Evolutionary conservation across 2,329 filamentous ascomycete genomes (phyloP).

Genomic region (Penicillium sp.): DNA sequence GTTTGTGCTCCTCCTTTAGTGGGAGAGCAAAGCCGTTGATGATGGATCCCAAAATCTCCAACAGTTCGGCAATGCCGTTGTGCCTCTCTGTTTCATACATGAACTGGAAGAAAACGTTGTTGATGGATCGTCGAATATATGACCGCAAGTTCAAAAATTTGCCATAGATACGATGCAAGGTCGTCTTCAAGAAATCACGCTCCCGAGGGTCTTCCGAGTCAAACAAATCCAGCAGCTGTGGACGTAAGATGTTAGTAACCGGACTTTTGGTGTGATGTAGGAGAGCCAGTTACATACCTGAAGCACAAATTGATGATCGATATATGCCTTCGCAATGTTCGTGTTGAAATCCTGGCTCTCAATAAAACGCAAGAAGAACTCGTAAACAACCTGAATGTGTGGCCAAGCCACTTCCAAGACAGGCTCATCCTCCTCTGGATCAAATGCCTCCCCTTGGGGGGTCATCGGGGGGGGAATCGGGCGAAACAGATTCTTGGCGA

Average conservation of each 20-base stretch:
- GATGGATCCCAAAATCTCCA: conserved; percentile 96
- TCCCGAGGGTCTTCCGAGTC: conserved; percentile 97
- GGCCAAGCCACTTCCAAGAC: conserved; percentile 98
- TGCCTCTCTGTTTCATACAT: conserved; percentile 98
- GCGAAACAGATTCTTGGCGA: conserved; percentile 96
- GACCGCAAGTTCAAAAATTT: conserved; percentile 98
- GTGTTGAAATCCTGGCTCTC: conserved; percentile 99
- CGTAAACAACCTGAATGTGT: conserved; percentile 98
- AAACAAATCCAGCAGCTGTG: conserved; percentile 86
- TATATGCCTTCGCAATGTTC: conserved; percentile 98
- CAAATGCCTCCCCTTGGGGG: conserved; percentile 95
- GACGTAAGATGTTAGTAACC: conserved; percentile 9
- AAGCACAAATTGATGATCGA: conserved; percentile 96
- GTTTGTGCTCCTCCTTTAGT: conserved; percentile 97
- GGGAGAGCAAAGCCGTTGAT: conserved; percentile 98
- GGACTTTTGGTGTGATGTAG: background rate
- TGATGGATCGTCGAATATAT: conserved; percentile 96
- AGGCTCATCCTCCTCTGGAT: conserved; percentile 97
- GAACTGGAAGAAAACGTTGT: conserved; percentile 99
- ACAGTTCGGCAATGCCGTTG: conserved; percentile 93
- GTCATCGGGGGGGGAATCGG: conserved; percentile 97
- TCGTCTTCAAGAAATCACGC: conserved; percentile 97
- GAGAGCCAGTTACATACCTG: conserved; percentile 50
- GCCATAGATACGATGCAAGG: conserved; percentile 94
- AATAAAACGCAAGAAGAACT: conserved; percentile 98